Conservation (phyloP, 2,329 filamentous ascomycete species). For the Sodiomyces alkalinus region DNA sequence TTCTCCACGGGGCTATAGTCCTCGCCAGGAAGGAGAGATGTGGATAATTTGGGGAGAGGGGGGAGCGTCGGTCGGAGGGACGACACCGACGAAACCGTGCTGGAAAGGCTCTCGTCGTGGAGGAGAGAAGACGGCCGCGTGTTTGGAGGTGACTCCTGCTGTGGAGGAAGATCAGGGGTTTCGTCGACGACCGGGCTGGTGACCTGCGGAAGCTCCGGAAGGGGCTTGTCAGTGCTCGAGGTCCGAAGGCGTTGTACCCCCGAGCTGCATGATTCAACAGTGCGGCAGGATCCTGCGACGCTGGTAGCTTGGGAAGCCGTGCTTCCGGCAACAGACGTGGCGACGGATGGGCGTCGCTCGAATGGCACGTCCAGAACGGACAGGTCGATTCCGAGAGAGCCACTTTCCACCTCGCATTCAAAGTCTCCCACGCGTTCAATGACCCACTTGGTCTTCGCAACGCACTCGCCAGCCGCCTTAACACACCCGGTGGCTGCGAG, state of each 20-base stretch:
- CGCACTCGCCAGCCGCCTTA: constrained; percentile 78
- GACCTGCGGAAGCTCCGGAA: constrained; percentile 48
- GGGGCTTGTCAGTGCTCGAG: constrained; percentile 47
- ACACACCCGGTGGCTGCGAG: constrained; percentile 77
- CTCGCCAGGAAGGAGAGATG: constrained; percentile 29
- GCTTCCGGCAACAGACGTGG: constrained; percentile 16
- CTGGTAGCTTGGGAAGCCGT: constrained; percentile 20
- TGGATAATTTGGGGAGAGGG: constrained; percentile 41
- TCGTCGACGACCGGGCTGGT: constrained; percentile 22
- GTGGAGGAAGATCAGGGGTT: too few relatives aligned
- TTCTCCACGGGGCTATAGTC: constrained; percentile 32
- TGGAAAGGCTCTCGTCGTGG: constrained; percentile 26
- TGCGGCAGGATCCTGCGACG: constrained; percentile 22
- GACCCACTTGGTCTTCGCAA: constrained; percentile 69
- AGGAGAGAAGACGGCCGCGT: constrained; percentile 31
- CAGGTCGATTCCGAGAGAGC: constrained; percentile 39
- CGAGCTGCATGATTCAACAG: constrained; percentile 14
- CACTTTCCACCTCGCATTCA: constrained; percentile 59
- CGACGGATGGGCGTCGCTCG: constrained; percentile 12
- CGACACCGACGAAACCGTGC: constrained; percentile 29
- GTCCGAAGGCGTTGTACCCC: constrained; percentile 22
- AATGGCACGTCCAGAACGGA: constrained; percentile 29
- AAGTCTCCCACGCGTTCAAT: constrained; percentile 87
- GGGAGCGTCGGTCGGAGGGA: constrained; percentile 34
- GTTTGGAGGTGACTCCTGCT: constrained; percentile 16